Evolutionary conservation across 257 asterid genomes (phyloP), one percentile per base, ranked within the genome.

Genomic region (Nyctanthes arbortristis): DNA sequence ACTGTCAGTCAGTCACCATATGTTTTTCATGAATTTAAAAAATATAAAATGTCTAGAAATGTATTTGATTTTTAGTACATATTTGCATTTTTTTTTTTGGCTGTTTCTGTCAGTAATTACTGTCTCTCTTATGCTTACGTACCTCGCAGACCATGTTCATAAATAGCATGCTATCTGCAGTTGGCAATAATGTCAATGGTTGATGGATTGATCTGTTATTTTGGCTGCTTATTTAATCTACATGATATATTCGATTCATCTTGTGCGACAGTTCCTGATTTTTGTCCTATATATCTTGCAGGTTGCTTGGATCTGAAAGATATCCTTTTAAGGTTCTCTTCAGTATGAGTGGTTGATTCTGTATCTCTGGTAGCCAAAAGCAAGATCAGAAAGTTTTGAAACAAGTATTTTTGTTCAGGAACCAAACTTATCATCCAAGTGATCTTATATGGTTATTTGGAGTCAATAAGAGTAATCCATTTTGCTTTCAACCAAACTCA

Each of bases 381-480:
- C 14, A 20, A 45, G 69, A 56, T 24, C 25, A 14, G 7, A 64
- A 63, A 72, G 25, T 61, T 58, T 32, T 30, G 13, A 34, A 35
- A 67, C 67, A 39, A 28, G 10, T 27, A 25, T 61, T 35, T 36
- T 69, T 61, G 66, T 63, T 63, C 4, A 45, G 27, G 57, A 39
- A 36, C 61, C 63, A 11, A 52, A 59, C 25, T 30, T 25, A 54
- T 43, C 72, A 47, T 45, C 57, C 61, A 25, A 12, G 60, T 39
- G 54, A 57, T 67, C 49, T 31, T 70, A 55, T 74, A 69, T 75
- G 84, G 61, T 74, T 64, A 36, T 73, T 60, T 72, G 77, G 83
- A 71, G 70, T 69, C 29, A 49, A 72, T 57, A 72, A 75, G 67
- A 74, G 71, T 36, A 60, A 16, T 47, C 66, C 31, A 25, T 24